These are phyloP conservation scores for Suhomyces pyralidae DNA, from an alignment of 805 yeast species.

Conservation along the genomic window DNA sequence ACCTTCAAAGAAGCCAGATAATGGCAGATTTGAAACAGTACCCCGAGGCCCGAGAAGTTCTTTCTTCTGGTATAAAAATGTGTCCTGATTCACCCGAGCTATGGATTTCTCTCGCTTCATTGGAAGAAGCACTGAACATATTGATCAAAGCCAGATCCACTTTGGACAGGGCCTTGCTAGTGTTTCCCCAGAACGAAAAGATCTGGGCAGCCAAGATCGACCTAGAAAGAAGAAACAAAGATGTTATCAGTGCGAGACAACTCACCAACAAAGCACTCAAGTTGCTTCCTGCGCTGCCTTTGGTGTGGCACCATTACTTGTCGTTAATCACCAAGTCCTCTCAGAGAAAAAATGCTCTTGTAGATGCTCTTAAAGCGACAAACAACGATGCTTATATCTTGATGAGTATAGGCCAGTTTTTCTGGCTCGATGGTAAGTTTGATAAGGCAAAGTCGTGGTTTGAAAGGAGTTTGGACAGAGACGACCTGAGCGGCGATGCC, in stretches of 20 bases:
- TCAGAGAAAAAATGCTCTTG: constrained; percentile 53
- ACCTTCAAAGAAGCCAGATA: constrained; percentile 61
- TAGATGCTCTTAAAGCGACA: constrained; percentile 70
- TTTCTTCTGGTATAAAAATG: constrained; percentile 46
- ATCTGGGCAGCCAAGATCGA: constrained; percentile 58
- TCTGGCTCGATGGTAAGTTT: constrained; percentile 63
- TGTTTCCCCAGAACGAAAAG: constrained; percentile 40
- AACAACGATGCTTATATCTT: constrained; percentile 58
- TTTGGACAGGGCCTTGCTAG: constrained; percentile 61
- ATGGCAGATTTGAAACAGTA: constrained; percentile 30
- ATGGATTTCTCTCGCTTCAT: constrained; percentile 53
- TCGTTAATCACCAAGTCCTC: constrained; percentile 44
- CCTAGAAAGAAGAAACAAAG: constrained; percentile 53
- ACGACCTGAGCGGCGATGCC: constrained; percentile 65
- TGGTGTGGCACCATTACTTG: constrained; percentile 66
- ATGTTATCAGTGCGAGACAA: constrained; percentile 50
- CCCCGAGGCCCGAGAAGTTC: constrained; percentile 46
- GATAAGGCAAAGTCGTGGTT: constrained; percentile 72
- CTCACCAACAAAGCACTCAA: constrained; percentile 58
- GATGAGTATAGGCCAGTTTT: constrained; percentile 60
- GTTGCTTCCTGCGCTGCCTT: constrained; percentile 54
- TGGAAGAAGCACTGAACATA: constrained; percentile 45
- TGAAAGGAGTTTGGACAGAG: constrained; percentile 58
- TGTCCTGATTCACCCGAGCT: constrained; percentile 44
- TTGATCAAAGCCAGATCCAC: constrained; percentile 64